Evolutionary conservation across 352 stramenopile genomes (phyloP), one percentile per base, ranked within the genome.

Genomic region (Lagenidium sp.): DNA sequence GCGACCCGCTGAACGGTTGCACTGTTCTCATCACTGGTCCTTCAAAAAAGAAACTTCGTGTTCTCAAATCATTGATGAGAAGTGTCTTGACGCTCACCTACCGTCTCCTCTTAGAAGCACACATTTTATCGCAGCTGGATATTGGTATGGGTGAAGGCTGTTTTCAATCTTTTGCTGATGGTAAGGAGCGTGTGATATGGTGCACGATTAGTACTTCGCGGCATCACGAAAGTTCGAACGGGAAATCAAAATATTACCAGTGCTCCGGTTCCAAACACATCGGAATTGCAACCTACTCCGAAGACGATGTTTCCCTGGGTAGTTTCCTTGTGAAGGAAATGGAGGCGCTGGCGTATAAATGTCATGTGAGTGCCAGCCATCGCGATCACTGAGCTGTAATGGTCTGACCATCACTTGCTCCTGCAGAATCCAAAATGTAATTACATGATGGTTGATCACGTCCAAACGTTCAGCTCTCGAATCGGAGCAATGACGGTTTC

Each of bases 61-160:
- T 96, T 29, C 69, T 98, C 6, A 98, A 99, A 60, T 49, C 61
- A 31, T 68, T 98, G 16, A 82, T 96, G 32, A 70, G 77, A 11
- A 85, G 86, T 18, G 71, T 98, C 7, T 70, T 98, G 7, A 90
- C 82, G 26, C 85, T 95, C 45, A 87, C 94, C 10, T 99, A 99
- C 65, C 97, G 96, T 47, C 66, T 98, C 18, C 83, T 96, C 21
- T 78, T 99, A 18, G 94, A 99, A 58, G 95, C 93, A 5, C 82
- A 93, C 42, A 96, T 97, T 41, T 64, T 98, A 21, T 87, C 76
- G 15, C 90, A 98, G 43, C 68, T 97, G 16, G 62, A 66, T 1
- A 44, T 61, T 3, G 24, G 21, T 11, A 48, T 53, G 31, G 44
- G 31, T 26, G 53, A 55, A 19, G 53, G 41, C 44, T 61, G 50